phyloP scores from a whole-genome alignment of 2,329 filamentous ascomycete genomes.

The Colletotrichum sp. region DNA sequence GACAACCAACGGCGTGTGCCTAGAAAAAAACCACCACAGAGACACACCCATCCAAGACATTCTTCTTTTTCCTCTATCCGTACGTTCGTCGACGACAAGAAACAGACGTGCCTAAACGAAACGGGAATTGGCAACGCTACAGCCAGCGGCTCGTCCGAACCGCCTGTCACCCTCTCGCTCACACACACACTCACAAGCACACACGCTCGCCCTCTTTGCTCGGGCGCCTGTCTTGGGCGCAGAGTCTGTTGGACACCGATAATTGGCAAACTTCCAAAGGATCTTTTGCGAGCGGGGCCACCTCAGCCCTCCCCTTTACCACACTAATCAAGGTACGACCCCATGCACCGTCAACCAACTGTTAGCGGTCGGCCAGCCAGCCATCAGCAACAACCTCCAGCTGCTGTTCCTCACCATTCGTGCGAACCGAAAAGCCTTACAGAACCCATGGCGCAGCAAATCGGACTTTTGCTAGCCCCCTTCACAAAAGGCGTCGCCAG shows the following conservation, averaged over 20 bases:
- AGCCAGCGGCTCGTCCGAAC: slow-evolving; percentile 4
- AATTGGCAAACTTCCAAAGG: slow-evolving; percentile 9
- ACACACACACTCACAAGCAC: background rate
- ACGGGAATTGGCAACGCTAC: background rate
- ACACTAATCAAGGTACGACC: background rate
- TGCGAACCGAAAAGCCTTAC: background rate
- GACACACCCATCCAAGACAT: background rate
- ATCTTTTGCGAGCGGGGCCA: slow-evolving; percentile 11
- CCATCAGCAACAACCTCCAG: background rate
- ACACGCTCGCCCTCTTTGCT: background rate
- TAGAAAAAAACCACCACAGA: background rate
- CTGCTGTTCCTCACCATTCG: background rate
- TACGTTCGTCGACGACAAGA: background rate
- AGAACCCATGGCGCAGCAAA: background rate
- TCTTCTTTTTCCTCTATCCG: background rate
- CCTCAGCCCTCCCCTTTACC: background rate
- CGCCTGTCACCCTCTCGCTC: background rate
- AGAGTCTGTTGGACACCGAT: background rate
- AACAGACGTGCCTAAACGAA: background rate
- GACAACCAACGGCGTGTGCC: background rate
- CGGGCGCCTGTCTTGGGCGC: background rate
- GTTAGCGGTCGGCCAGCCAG: background rate
- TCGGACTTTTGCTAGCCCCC: background rate
- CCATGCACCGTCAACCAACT: background rate
- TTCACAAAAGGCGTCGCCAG: background rate